These are phyloP conservation scores for Stagonosporopsis vannaccii DNA, from an alignment of 2,329 filamentous ascomycete species.

Conservation along the genomic window DNA sequence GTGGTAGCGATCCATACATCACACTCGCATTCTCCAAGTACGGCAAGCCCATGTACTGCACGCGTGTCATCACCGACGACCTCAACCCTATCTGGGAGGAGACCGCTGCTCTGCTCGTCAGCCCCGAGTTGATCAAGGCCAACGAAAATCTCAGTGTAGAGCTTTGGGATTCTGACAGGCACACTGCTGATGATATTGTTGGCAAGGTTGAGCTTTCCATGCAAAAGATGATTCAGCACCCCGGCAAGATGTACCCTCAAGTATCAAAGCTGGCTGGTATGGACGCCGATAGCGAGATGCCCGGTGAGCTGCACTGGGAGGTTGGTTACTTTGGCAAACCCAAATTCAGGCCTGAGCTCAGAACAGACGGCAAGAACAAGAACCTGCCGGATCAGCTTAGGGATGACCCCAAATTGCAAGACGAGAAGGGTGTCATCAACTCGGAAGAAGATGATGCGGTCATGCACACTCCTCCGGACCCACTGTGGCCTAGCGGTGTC, in stretches of 20 bases:
- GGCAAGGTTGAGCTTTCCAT: slow-evolving; percentile 94
- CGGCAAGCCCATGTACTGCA: slow-evolving; percentile 97
- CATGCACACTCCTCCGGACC: slow-evolving; percentile 88
- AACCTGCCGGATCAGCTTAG: slow-evolving; percentile 76
- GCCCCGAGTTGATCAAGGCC: slow-evolving; percentile 87
- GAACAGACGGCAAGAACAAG: slow-evolving; percentile 85
- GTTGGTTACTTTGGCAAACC: slow-evolving; percentile 95
- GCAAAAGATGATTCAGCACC: slow-evolving; percentile 93
- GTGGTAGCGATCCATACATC: slow-evolving; percentile 94
- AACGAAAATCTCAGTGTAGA: slow-evolving; percentile 93
- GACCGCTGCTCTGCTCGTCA: slow-evolving; percentile 83
- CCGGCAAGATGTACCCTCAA: slow-evolving; percentile 90
- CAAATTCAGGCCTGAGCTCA: slow-evolving; percentile 80
- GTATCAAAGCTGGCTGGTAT: slow-evolving; percentile 83
- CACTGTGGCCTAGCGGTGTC: slow-evolving; percentile 93
- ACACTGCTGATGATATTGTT: slow-evolving; percentile 91
- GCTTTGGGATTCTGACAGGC: slow-evolving; percentile 94
- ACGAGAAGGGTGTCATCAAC: slow-evolving; percentile 82
- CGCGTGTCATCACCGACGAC: slow-evolving; percentile 92
- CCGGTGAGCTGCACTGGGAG: slow-evolving; percentile 93
- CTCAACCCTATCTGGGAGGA: slow-evolving; percentile 94
- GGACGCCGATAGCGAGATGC: slow-evolving; percentile 86
- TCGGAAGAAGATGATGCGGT: slow-evolving; percentile 82
- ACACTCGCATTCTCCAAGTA: slow-evolving; percentile 96
- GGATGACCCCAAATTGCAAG: slow-evolving; percentile 79